These are phyloP conservation scores for Eragrostis tef DNA, from an alignment of 202 grass and related monocot species.

Conservation along the genomic window DNA sequence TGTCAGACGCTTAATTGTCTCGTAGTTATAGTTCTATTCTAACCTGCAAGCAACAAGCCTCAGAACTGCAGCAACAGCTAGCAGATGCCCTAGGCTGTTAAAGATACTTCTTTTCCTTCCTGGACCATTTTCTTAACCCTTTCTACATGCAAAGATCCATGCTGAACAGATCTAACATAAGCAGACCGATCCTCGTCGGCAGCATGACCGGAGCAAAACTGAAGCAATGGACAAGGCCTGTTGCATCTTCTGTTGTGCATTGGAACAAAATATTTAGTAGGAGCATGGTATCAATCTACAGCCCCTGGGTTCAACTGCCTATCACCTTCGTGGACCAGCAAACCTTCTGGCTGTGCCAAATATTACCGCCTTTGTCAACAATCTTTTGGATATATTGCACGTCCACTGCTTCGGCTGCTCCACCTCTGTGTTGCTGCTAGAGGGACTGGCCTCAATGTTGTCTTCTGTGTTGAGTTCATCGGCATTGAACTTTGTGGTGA, in stretches of 20 bases:
- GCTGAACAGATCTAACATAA: constrained; percentile 21
- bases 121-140: neutral
- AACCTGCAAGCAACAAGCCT: constrained; percentile 33
- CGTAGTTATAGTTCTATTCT: constrained; percentile 44
- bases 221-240: constrained; percentile 4
- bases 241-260: constrained; percentile 13
- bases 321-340: constrained; percentile 68
- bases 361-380: constrained; percentile 79
- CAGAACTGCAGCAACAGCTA: constrained; percentile 37
- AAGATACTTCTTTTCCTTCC: neutral
- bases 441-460: constrained; percentile 36
- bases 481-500: constrained; percentile 68
- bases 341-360: constrained; percentile 88
- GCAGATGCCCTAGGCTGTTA: constrained; percentile 23
- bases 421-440: constrained; percentile 41
- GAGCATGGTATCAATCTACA: constrained; percentile 19
- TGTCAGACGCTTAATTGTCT: constrained; percentile 16
- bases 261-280: neutral
- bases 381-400: constrained; percentile 64
- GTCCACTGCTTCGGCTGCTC: constrained; percentile 76
- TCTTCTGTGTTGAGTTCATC: constrained; percentile 54
- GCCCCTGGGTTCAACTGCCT: constrained; percentile 28
- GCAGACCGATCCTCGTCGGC: constrained; percentile 16
- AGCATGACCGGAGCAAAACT: constrained; percentile 9
- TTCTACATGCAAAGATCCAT: neutral